These are phyloP conservation scores for Talaromyces atroroseus DNA, from an alignment of 2,329 filamentous ascomycete species.

Conservation along the genomic window DNA sequence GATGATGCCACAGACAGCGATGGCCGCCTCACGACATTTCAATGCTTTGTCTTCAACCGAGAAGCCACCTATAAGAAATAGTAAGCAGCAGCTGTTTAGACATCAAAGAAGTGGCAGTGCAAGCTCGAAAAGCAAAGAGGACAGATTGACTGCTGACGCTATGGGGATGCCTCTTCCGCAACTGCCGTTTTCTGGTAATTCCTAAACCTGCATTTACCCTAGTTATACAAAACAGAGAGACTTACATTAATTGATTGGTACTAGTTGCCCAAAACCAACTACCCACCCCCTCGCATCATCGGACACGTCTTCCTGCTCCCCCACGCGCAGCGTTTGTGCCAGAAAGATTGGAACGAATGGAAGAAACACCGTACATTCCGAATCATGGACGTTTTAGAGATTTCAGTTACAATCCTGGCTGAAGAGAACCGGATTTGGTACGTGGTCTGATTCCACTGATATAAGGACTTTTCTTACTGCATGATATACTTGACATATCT, in stretches of 20 bases:
- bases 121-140: slow-evolving; percentile 26
- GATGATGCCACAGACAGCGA: slow-evolving; percentile 21
- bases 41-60: slow-evolving; percentile 10
- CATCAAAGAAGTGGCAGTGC: slow-evolving; percentile 38
- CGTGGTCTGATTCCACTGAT: not conserved
- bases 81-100: slow-evolving; percentile 33
- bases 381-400: slow-evolving; percentile 2
- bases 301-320: slow-evolving; percentile 14
- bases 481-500: not conserved
- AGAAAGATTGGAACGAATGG: not conserved
- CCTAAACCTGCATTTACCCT: not conserved
- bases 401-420: slow-evolving; percentile 11
- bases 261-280: slow-evolving; percentile 3
- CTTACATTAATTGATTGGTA: not conserved
- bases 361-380: not conserved
- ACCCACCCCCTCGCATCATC: slow-evolving; percentile 14
- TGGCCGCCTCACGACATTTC: slow-evolving; percentile 19
- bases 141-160: slow-evolving; percentile 17
- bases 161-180: slow-evolving; percentile 29
- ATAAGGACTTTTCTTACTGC: not conserved
- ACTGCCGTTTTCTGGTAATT: slow-evolving; percentile 16
- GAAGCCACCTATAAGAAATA: slow-evolving; percentile 20
- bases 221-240: not conserved
- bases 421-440: not conserved
- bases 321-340: slow-evolving; percentile 1